A percentile compares a stretch with the other conserved stretches of the same genome.
Evolutionary conservation across 2,329 filamentous ascomycete species (phyloP).

Genomic region (Leptographium wingfieldii): DNA sequence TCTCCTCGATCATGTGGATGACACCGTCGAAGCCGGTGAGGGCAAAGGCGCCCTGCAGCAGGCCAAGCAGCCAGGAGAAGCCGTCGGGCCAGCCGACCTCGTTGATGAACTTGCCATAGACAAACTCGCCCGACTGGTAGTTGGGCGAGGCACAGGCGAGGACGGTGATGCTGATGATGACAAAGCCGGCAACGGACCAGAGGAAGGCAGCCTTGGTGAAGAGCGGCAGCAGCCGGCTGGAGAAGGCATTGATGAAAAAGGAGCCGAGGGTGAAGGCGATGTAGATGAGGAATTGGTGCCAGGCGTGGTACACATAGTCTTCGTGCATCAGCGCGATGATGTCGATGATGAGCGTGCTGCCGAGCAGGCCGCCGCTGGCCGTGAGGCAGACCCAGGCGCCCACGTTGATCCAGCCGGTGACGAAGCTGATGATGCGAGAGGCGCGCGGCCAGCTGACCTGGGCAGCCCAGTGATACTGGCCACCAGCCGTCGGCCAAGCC

Average conservation of each 20-base stretch:
- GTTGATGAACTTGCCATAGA: conserved; percentile 58
- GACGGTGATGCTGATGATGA: conserved; percentile 57
- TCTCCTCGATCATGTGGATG: conserved; percentile 45
- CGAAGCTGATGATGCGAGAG: conserved; percentile 52
- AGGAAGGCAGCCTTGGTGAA: conserved; percentile 58
- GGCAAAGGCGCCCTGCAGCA: conserved; percentile 37
- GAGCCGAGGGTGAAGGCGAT: conserved; percentile 48
- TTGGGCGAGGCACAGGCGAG: conserved; percentile 53
- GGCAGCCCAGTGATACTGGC: conserved; percentile 63
- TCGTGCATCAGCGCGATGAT: conserved; percentile 50
- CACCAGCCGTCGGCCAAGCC: conserved; percentile 46
- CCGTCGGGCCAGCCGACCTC: conserved; percentile 57
- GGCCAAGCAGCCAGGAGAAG: conserved; percentile 42
- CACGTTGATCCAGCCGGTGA: conserved; percentile 61
- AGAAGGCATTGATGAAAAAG: conserved; percentile 53
- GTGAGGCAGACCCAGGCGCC: conserved; percentile 61
- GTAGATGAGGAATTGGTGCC: conserved; percentile 66
- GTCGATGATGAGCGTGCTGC: conserved; percentile 53
- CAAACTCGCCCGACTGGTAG: conserved; percentile 51
- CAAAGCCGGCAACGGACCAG: conserved; percentile 58
- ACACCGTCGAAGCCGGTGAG: conserved; percentile 41
- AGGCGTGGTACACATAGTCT: conserved; percentile 42
- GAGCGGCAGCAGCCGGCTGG: conserved; percentile 46
- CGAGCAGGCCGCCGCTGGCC: conserved; percentile 55
- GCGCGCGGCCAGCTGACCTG: conserved; percentile 46